phyloP scores from a whole-genome alignment of 2,329 filamentous ascomycete species.

The Aspergillus fructus region DNA sequence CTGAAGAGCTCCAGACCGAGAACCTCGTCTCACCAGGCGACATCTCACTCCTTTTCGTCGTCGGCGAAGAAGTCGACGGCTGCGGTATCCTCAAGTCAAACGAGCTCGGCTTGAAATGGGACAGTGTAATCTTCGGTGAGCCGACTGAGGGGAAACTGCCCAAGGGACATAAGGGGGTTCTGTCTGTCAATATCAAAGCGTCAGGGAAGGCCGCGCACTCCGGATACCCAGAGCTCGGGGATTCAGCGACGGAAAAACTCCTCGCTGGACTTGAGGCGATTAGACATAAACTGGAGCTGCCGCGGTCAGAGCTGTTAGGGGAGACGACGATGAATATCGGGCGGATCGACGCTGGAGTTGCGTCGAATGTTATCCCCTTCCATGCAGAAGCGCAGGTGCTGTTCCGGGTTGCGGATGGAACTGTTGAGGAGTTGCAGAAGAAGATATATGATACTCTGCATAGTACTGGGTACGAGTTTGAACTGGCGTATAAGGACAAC shows the following conservation, averaged over 20 bases:
- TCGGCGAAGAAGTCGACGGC: conserved; percentile 56
- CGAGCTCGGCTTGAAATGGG: conserved; percentile 41
- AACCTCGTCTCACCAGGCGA: conserved; percentile 48
- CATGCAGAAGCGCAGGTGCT: neutral
- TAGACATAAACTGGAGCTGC: conserved; percentile 23
- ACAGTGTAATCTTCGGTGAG: conserved; percentile 55
- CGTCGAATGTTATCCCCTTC: neutral
- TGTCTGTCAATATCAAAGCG: conserved; percentile 32
- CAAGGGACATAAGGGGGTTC: conserved; percentile 53
- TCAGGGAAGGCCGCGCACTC: conserved; percentile 32
- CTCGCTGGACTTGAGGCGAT: conserved; percentile 32
- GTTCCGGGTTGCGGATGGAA: neutral
- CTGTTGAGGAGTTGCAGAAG: too few species aligned
- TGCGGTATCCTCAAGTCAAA: conserved; percentile 57
- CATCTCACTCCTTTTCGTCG: conserved; percentile 63
- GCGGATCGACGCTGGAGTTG: conserved; percentile 27
- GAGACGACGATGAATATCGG: conserved; percentile 44
- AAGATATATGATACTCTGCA: too few species aligned
- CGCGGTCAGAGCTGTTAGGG: conserved; percentile 38
- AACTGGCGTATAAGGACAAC: too few species aligned
- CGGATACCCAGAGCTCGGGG: conserved; percentile 39
- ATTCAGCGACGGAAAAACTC: conserved; percentile 31
- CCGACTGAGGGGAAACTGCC: conserved; percentile 56
- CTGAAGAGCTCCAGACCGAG: conserved; percentile 54
- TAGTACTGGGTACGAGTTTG: too few species aligned